Base-by-base conservation (phyloP, 179 eudicot genomes). In the Beta macrorhiza region DNA sequence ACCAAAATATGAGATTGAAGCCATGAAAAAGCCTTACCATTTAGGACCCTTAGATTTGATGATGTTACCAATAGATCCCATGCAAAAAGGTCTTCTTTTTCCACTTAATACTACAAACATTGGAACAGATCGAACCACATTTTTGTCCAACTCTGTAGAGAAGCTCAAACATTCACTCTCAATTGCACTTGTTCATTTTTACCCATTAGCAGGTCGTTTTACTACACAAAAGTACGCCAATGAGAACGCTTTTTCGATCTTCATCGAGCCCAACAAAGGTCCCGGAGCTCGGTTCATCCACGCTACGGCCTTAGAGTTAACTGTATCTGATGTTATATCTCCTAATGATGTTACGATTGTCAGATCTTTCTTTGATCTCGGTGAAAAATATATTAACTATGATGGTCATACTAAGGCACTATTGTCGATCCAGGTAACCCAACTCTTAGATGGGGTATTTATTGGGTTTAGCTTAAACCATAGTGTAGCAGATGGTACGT, bases 81-180 rank as follows among this genome's bases (percentile, higher is more conserved):
- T 81, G 20, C 79, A 81, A 76, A 81, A 76, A 32, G 83, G 83
- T 25, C 80, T 81, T 2, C 76, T 81, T 11, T 76, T 37, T 52
- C 6, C 52, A 13, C 57, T 70, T 4, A 29, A 53, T 20, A 20
- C 55, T 22, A 42, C 20, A 20, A 5, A 51, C 22, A 25, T 13
- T 47, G 8, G 13, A 4, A 25, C 1, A 4, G 4, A 0, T 7
- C 22, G 14, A 14, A 74, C 68, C 1, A 44, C n/a, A 4, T 0
- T 81, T 20, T 22, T 81, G n/a, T 55, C 15, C 7, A 9, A 75
- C 16, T 15, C 67, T 32, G 0, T 81, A 44, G 57, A 75, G 13
- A 81, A 68, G 13, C 75, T 81, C 0, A 44, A 67, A 56, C 0
- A 67, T 5, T 75, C 79, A 13, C 67, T 75, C 19, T 67, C 83